These are phyloP conservation scores for Tuber aestivum DNA, from an alignment of 495 filamentous ascomycete species.

Conservation along the genomic window DNA sequence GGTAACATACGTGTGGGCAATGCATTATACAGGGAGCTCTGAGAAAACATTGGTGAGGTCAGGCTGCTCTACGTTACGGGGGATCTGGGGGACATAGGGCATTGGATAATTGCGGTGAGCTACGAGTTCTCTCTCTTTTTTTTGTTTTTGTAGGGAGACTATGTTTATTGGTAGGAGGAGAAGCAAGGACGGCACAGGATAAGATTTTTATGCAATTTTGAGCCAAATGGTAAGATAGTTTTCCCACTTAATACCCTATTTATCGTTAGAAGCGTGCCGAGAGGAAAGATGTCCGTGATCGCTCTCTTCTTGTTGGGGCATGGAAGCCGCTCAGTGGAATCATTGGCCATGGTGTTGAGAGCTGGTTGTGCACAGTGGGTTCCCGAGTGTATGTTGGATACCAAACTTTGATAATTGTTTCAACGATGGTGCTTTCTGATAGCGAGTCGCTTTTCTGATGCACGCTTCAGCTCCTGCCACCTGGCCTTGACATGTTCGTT, in stretches of 20 bases:
- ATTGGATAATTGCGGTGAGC: not conserved
- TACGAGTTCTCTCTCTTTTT: not conserved
- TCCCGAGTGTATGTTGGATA: not conserved
- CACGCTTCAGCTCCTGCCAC: constrained; percentile 1
- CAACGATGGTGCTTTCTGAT: not conserved
- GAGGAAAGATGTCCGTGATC: not conserved
- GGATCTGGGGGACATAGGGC: not conserved
- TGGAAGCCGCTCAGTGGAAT: not conserved
- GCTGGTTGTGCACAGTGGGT: not conserved
- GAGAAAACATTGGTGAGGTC: not conserved
- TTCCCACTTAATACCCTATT: not conserved
- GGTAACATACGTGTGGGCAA: not conserved
- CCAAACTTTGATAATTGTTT: not conserved
- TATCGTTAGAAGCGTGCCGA: not conserved
- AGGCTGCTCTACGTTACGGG: not conserved
- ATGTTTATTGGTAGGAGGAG: not conserved
- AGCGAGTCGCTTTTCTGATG: not conserved
- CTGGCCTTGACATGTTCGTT: not conserved
- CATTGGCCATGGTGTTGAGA: not conserved
- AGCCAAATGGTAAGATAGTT: not conserved
- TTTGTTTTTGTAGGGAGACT: not conserved
- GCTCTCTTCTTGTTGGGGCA: not conserved
- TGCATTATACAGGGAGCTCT: not conserved
- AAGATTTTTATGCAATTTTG: not conserved
- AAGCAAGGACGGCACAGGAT: constrained; percentile 2